Percentiles rank a stretch among this genome's conserved stretches.
Evolutionary conservation across 2,329 filamentous ascomycete species (phyloP).

Genomic region (Ophiostoma novo-ulmi): DNA sequence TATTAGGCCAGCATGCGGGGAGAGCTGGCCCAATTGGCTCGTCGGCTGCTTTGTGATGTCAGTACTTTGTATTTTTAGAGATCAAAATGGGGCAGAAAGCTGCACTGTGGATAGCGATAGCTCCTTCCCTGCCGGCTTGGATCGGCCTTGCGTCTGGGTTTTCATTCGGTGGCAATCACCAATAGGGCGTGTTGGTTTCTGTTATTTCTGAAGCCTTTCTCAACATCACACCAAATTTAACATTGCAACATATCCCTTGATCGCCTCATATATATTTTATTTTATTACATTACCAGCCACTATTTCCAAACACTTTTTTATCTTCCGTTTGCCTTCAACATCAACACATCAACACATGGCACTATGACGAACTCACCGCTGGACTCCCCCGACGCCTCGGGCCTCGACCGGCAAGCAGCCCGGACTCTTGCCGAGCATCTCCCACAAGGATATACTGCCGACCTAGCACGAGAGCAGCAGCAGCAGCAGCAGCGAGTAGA

Average conservation of each 20-base stretch:
- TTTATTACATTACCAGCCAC: neutral
- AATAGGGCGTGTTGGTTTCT: neutral
- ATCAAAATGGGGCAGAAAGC: neutral
- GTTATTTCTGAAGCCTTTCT: neutral
- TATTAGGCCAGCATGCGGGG: slow-evolving; percentile 1
- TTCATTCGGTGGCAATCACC: slow-evolving; percentile 6
- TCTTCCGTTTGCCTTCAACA: neutral
- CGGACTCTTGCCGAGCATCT: slow-evolving; percentile 34
- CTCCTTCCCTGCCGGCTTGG: slow-evolving; percentile 7
- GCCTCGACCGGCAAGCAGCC: slow-evolving; percentile 23
- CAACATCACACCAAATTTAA: neutral
- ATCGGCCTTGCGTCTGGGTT: slow-evolving; percentile 9
- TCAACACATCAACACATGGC: slow-evolving; percentile 17
- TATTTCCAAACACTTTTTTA: neutral
- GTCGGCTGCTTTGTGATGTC: slow-evolving; percentile 6
- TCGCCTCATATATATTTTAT: neutral
- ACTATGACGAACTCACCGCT: slow-evolving; percentile 23
- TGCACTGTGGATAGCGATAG: slow-evolving; percentile 8
- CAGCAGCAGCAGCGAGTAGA: neutral
- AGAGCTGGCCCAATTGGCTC: neutral
- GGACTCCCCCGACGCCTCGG: slow-evolving; percentile 14
- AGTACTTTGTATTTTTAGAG: neutral
- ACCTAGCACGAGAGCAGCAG: slow-evolving; percentile 27
- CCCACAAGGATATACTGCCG: slow-evolving; percentile 35
- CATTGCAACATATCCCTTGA: neutral